Conservation (phyloP, 208 protist species). For the Entamoeba histolytica region DNA sequence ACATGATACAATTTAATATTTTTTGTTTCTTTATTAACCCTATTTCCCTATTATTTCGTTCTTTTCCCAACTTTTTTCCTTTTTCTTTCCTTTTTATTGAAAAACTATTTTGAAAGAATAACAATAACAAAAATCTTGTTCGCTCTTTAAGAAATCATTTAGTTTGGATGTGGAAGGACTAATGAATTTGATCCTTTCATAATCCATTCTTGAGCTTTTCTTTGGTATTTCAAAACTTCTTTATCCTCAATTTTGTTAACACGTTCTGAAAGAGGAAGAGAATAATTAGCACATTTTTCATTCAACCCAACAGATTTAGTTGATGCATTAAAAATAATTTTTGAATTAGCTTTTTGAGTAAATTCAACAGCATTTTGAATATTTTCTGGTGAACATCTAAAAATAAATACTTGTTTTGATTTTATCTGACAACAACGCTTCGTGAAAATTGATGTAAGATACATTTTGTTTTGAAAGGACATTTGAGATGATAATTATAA, state of each 20-base stretch:
- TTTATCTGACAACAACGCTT: too few relatives aligned
- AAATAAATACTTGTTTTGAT: too few relatives aligned
- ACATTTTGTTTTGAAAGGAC: too few relatives aligned
- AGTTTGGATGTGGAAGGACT: background rate
- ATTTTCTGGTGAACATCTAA: background rate
- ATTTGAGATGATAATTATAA: too few relatives aligned
- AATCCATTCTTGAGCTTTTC: background rate
- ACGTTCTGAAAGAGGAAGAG: background rate
- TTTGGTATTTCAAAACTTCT: background rate
- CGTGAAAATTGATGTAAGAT: too few relatives aligned
- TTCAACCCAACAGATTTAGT: background rate
- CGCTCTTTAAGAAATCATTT: too few relatives aligned
- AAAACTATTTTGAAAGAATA: too few relatives aligned
- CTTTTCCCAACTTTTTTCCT: too few relatives aligned
- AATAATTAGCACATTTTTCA: background rate
- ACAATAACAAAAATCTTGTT: too few relatives aligned
- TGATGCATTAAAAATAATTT: background rate
- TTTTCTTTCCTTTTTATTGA: too few relatives aligned
- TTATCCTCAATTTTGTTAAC: background rate
- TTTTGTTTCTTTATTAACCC: background rate
- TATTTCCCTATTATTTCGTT: background rate
- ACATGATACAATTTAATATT: background rate
- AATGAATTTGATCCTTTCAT: background rate
- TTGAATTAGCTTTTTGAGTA: background rate
- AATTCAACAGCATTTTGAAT: background rate